Percentiles rank a stretch among this genome's conserved stretches.
Conservation (phyloP, 2,329 filamentous ascomycete species). For the Cercospora citrullina region DNA sequence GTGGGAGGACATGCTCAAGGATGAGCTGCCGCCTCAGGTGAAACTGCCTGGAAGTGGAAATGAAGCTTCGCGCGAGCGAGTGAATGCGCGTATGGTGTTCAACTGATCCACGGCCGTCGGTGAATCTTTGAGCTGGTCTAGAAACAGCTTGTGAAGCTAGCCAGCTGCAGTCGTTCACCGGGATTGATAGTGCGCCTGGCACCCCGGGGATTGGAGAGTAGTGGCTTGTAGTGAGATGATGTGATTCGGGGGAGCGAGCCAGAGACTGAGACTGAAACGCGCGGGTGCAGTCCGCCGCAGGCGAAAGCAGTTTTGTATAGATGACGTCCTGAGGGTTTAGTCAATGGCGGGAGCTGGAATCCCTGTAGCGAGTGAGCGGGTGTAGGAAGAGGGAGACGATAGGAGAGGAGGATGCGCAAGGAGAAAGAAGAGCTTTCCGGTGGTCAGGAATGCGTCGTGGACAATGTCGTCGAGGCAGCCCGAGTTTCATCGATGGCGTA, state of each 20-base stretch:
- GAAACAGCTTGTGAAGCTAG: background rate
- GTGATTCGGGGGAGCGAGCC: background rate
- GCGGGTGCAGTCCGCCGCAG: background rate
- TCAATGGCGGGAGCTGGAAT: conserved; percentile 7
- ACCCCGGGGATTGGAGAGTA: background rate
- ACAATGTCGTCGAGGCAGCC: background rate
- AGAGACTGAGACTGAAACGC: conserved; percentile 1
- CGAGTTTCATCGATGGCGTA: conserved; percentile 4
- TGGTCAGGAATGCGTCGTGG: background rate
- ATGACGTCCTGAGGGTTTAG: background rate
- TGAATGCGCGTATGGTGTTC: background rate
- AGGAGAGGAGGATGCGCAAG: background rate
- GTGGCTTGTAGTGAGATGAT: background rate
- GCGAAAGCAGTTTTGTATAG: conserved; percentile 3
- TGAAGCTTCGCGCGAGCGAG: background rate
- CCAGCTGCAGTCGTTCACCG: background rate
- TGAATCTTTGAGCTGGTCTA: background rate
- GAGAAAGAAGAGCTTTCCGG: background rate
- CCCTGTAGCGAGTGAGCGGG: background rate
- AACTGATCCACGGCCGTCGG: background rate
- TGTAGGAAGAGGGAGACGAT: background rate
- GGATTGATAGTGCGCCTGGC: background rate
- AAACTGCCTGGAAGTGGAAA: background rate
- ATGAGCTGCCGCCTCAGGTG: background rate
- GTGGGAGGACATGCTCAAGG: conserved; percentile 23